phyloP scores from a whole-genome alignment of 768 basidiomycete genomes.

The Suillus paluster region DNA sequence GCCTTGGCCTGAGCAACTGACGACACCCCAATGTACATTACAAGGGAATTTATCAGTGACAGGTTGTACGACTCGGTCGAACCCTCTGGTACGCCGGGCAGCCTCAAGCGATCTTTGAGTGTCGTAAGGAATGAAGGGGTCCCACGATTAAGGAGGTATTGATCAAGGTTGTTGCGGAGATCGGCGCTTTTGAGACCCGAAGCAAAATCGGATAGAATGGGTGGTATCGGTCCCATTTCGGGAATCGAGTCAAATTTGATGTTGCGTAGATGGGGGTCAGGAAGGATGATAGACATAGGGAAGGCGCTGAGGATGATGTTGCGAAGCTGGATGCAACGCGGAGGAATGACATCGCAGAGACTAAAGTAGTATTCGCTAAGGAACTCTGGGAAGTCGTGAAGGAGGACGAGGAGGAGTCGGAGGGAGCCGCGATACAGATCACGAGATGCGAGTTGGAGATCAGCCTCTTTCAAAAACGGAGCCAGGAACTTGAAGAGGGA shows the following conservation, averaged over 20 bases:
- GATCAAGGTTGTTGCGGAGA: constrained; percentile 79
- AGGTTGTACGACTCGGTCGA: constrained; percentile 77
- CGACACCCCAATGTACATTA: constrained; percentile 95
- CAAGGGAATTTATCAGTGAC: constrained; percentile 89
- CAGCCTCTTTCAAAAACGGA: constrained; percentile 85
- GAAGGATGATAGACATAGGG: constrained; percentile 78
- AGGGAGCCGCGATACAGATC: constrained; percentile 91
- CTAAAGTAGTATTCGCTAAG: constrained; percentile 96
- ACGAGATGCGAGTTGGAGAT: constrained; percentile 78
- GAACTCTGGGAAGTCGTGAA: constrained; percentile 99
- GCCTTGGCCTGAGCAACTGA: constrained; percentile 90
- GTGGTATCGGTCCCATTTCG: constrained; percentile 92
- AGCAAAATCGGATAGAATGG: constrained; percentile 90
- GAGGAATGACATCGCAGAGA: constrained; percentile 91
- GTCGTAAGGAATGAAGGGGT: constrained; percentile 73
- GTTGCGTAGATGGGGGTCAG: constrained; percentile 84
- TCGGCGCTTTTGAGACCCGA: constrained; percentile 81
- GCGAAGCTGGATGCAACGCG: constrained; percentile 92
- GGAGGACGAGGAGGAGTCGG: constrained; percentile 88
- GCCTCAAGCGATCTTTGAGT: constrained; percentile 75
- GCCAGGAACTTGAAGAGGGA: constrained; percentile 95
- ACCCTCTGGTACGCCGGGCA: constrained; percentile 49
- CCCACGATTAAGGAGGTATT: constrained; percentile 80
- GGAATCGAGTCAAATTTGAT: constrained; percentile 75
- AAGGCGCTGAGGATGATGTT: constrained; percentile 97